Evolutionary conservation across 164 flowering plant genomes (phyloP), one percentile per base, ranked within the genome.

Genomic region (Dillenia turbinata): DNA sequence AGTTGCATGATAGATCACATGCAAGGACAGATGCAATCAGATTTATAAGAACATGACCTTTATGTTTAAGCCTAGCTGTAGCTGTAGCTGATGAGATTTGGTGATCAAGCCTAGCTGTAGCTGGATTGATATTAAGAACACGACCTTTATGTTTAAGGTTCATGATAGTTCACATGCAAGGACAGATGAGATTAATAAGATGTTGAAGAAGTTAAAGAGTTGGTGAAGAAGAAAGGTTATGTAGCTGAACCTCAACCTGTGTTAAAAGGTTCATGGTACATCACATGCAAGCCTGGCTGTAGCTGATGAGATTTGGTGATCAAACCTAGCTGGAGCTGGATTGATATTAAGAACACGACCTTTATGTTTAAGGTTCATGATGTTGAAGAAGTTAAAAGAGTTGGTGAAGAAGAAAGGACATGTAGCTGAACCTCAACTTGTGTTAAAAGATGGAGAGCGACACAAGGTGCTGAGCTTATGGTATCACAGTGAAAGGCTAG

Each of bases 321-420:
- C 57, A n/a, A 79, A 43, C 73, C 81, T 16, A 85, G 88, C 15
- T 78, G 81, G 57, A 88, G 86, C 76, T 84, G 86, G 89, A 81
- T 88, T 52, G 85, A 83, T 64, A 56, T 81, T 16, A 74, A 79
- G 70, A 71, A 76, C 57, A 67, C 49, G 24, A 79, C 78, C 9
- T 65, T 66, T 64, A 78, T 87, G 53, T 83, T 87, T 52, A 78
- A 74, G 9, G 80, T 76, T 44, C 71, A 73, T 33, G 70, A 77
- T 71, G 74, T 57, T 83, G 56, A 44, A 54, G 11, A 64, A 77
- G 60, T 26, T 83, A 61, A n/a, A n/a, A 62, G 69, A 69, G 43
- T 54, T 59, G 62, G 71, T 65, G 50, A 69, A 66, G 63, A 64
- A 70, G 70, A 74, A 65, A 64, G 83, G 82, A 12, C 73, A 79